A percentile compares a stretch with the other conserved stretches of the same genome.
Evolutionary conservation across 78 protist genomes (phyloP).

Genomic region (Polysphondylium violaceum): DNA sequence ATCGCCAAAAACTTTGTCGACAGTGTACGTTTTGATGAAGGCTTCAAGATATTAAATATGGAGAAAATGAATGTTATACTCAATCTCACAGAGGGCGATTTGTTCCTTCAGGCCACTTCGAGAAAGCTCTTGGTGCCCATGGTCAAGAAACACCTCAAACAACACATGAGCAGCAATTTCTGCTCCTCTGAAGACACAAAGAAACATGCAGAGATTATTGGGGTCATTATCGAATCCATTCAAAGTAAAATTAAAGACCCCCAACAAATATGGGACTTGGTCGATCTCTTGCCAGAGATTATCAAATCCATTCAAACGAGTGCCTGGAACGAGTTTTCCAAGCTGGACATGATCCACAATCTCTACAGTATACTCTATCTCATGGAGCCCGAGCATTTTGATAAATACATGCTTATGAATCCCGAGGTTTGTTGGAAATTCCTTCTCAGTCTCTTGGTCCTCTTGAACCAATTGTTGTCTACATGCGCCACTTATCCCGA

Average conservation of each 20-base stretch:
- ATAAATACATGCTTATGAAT: background rate
- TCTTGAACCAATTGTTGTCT: conserved; percentile 11
- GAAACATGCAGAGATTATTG: conserved; percentile 63
- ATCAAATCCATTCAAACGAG: conserved; percentile 15
- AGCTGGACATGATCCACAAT: conserved; percentile 54
- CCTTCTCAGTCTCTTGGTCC: background rate
- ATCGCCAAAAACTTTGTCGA: conserved; percentile 54
- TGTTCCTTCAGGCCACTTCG: conserved; percentile 20
- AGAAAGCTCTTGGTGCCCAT: conserved; percentile 1
- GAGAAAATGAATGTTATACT: conserved; percentile 68
- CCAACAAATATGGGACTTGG: conserved; percentile 32
- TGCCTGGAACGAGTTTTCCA: conserved; percentile 21
- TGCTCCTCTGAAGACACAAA: conserved; percentile 27
- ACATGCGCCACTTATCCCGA: conserved; percentile 48
- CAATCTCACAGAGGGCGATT: conserved; percentile 36
- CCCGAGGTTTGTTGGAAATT: conserved; percentile 20
- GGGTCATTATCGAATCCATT: conserved; percentile 42
- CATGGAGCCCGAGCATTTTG: conserved; percentile 39
- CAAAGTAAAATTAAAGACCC: conserved; percentile 48
- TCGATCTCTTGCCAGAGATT: conserved; percentile 47
- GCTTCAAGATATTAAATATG: conserved; percentile 25
- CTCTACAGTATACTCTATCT: conserved; percentile 60
- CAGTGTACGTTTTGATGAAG: conserved; percentile 58
- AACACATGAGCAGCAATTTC: conserved; percentile 15
- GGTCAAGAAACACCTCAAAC: conserved; percentile 39